phyloP scores from a whole-genome alignment of 148 eudicot species.

The Vaccinium macrocarpon region DNA sequence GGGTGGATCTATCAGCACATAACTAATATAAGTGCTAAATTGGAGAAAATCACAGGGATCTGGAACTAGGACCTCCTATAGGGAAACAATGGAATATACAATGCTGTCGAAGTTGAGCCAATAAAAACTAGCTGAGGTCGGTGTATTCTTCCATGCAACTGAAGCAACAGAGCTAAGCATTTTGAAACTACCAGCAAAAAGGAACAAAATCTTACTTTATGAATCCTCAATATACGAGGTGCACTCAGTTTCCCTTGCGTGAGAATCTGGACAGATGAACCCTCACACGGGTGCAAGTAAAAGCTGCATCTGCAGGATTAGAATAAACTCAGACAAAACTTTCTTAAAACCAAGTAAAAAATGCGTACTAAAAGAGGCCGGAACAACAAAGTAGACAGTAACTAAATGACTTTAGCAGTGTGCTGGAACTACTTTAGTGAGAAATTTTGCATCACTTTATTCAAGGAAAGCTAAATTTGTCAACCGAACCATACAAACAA shows the following conservation, averaged over 20 bases:
- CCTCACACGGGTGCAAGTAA: slow-evolving; percentile 87
- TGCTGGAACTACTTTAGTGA: not conserved
- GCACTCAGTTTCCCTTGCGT: slow-evolving; percentile 99
- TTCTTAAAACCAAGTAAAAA: not conserved
- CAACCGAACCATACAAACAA: not conserved
- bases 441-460: not conserved
- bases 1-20: not conserved
- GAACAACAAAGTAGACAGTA: not conserved
- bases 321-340: slow-evolving; percentile 13
- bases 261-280: slow-evolving; percentile 73
- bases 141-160: not conserved
- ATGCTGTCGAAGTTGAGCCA: too few species aligned
- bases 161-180: not conserved
- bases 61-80: not conserved
- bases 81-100: slow-evolving; percentile 1
- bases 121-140: not conserved
- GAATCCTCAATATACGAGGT: slow-evolving; percentile 95
- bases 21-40: not conserved
- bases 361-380: not conserved
- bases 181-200: not conserved
- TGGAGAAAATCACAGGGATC: not conserved
- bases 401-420: slow-evolving; percentile 2
- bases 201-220: slow-evolving; percentile 53
- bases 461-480: not conserved
- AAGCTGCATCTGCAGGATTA: slow-evolving; percentile 80